Base-by-base conservation (phyloP, 495 filamentous ascomycete genomes). In the Penicillium herquei region DNA sequence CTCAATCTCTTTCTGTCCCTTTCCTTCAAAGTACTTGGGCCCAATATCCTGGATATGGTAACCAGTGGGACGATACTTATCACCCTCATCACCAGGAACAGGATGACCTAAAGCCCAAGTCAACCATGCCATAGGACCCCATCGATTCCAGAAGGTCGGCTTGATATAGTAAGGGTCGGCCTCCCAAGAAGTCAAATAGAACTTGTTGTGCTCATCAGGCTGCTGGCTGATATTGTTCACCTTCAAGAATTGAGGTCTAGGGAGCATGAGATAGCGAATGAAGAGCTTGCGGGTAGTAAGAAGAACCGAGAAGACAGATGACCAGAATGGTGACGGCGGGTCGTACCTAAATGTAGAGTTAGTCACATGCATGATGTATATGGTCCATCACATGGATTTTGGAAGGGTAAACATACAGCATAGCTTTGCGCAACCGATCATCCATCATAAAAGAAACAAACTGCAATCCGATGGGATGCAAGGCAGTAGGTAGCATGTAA, bases 381-480 rank as follows among this genome's bases (percentile, higher is more conserved):
- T 39, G 13, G 7, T 18, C 16, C 16, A 26, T 26, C 21, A 26
- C 21, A 26, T 26, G 2, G 21, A 26, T 2, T 26, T 4, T 4
- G 4, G 21, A 26, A 4, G 4, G 21, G 39, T 3, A 6, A 3
- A 61, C 81, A 70, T 68, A 87, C 84, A 82, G 62, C 81, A 90
- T 89, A 4, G 86, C 84, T 40, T 70, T 78, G 9, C 87, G 70
- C 47, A 88, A 64, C 14, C 84, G 74, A 31, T 83, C 80, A 51
- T 86, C 85, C 81, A 89, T 84, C 53, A 89, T 69, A 34, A 78
- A 80, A 21, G 74, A 76, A 4, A 87, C 77, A 34, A 81, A 66
- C 30, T 84, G 71, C 12, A 73, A 56, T 0, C 70, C 83, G 8
- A 81, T 59, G 1, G 70, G 69, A 55, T 81, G 81, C 26, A 82